A percentile compares a stretch with the other conserved stretches of the same genome.
These are phyloP conservation scores for Phyllostachys edulis DNA, from an alignment of 176 grass and related monocot species.

Conservation along the genomic window DNA sequence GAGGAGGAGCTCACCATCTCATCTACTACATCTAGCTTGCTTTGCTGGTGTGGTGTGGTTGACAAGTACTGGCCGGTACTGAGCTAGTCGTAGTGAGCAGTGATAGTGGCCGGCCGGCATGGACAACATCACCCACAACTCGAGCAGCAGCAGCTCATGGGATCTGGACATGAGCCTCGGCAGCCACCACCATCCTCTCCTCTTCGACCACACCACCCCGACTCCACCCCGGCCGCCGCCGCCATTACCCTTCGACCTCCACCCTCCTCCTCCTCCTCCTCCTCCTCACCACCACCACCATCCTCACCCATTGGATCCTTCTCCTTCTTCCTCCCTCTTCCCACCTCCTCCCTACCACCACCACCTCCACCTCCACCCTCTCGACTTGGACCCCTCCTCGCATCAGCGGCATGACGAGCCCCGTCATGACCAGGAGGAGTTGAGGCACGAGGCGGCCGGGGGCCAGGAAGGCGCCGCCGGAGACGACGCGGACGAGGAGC, in stretches of 20 bases:
- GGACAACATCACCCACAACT: constrained; percentile 67
- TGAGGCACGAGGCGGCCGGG: not conserved
- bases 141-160: constrained; percentile 79
- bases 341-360: not conserved
- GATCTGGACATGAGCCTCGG: constrained; percentile 89
- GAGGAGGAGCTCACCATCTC: constrained; percentile 17
- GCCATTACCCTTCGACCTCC: constrained; percentile 43
- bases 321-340: constrained; percentile 48
- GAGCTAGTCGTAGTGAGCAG: not conserved
- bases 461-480: not conserved
- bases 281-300: constrained; percentile 37
- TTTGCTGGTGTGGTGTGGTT: not conserved
- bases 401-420: not conserved
- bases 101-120: constrained; percentile 15
- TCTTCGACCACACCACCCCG: constrained; percentile 54
- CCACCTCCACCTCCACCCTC: constrained; percentile 37
- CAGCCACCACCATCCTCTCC: constrained; percentile 60
- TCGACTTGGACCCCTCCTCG: constrained; percentile 31
- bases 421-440: not conserved
- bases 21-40: constrained; percentile 26
- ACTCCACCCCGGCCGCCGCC: constrained; percentile 28
- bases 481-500: constrained; percentile 59
- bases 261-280: not conserved
- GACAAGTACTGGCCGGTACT: not conserved
- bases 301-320: constrained; percentile 31